Percentiles rank a stretch among this genome's conserved stretches.
These are phyloP conservation scores for Mucor irregularis DNA, from an alignment of 371 early-diverging fungal species.

Conservation along the genomic window DNA sequence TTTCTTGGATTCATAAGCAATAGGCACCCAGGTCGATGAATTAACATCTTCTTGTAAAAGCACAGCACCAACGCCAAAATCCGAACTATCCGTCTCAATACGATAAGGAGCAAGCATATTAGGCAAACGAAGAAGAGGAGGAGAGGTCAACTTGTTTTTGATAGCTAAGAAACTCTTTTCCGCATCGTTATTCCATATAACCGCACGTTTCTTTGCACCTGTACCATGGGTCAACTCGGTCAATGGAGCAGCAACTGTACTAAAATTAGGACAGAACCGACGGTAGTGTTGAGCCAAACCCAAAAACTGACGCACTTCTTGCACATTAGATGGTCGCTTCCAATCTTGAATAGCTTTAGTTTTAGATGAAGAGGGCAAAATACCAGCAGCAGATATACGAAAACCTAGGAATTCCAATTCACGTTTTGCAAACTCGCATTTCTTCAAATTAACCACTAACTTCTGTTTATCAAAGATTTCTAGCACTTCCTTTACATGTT, in stretches of 20 bases:
- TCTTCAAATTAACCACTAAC: conserved; percentile 41
- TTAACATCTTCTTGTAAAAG: conserved; percentile 21
- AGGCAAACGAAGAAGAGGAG: conserved; percentile 20
- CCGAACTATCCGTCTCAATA: conserved; percentile 37
- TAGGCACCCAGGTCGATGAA: conserved; percentile 13
- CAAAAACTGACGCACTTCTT: conserved; percentile 26
- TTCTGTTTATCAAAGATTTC: conserved; percentile 22
- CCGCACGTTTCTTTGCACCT: neutral
- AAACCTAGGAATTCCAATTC: conserved; percentile 47
- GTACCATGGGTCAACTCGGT: conserved; percentile 31
- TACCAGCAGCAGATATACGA: conserved; percentile 27
- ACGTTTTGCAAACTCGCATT: conserved; percentile 45
- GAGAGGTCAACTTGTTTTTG: conserved; percentile 2
- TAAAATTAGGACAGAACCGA: conserved; percentile 28
- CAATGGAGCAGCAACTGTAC: conserved; percentile 35
- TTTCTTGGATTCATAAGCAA: conserved; percentile 33
- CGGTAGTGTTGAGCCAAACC: conserved; percentile 31
- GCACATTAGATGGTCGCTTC: conserved; percentile 30
- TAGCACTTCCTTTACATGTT: conserved; percentile 38
- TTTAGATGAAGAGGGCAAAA: conserved; percentile 23
- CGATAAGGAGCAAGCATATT: conserved; percentile 21
- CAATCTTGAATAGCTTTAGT: conserved; percentile 29
- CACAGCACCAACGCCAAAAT: conserved; percentile 28
- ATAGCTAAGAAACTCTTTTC: conserved; percentile 7
- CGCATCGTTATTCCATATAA: conserved; percentile 9